Conservation (phyloP, 1,139 yeast species). For the Waltiozyma sp. region DNA sequence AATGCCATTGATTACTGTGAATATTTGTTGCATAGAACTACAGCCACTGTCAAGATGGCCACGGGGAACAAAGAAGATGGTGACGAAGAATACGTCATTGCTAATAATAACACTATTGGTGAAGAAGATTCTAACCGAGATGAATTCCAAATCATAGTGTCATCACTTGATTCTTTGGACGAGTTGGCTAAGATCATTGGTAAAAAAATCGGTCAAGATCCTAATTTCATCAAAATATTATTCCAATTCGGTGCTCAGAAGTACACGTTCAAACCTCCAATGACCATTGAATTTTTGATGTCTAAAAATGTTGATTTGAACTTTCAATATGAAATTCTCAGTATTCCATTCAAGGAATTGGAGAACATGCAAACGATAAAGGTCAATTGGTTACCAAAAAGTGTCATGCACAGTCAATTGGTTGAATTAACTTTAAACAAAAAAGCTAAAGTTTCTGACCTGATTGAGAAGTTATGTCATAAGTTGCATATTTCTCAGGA, state of each 20-base stretch:
- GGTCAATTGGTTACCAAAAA: constrained; percentile 51
- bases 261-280: constrained; percentile 25
- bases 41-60: constrained; percentile 43
- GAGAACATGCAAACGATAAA: constrained; percentile 64
- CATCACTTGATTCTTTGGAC: constrained; percentile 46
- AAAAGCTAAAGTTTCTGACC: constrained; percentile 44
- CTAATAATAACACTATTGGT: constrained; percentile 15
- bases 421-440: constrained; percentile 63
- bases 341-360: constrained; percentile 61
- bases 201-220: constrained; percentile 38
- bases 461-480: constrained; percentile 43
- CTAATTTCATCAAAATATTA: constrained; percentile 55
- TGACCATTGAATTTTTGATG: constrained; percentile 28
- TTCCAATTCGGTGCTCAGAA: constrained; percentile 48
- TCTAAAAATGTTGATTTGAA: constrained; percentile 36
- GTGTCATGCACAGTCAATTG: constrained; percentile 53
- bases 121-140: constrained; percentile 13
- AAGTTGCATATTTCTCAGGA: constrained; percentile 43
- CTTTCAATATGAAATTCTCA: constrained; percentile 67
- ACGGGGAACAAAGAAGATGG: constrained; percentile 37
- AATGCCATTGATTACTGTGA: constrained; percentile 45
- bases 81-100: constrained; percentile 39
- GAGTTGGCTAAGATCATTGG: constrained; percentile 55
- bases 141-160: constrained; percentile 54
- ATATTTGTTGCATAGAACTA: constrained; percentile 57